Evolutionary conservation across 1,284 basidiomycete species (phyloP).

Genomic region (Kwoniella shivajii): DNA sequence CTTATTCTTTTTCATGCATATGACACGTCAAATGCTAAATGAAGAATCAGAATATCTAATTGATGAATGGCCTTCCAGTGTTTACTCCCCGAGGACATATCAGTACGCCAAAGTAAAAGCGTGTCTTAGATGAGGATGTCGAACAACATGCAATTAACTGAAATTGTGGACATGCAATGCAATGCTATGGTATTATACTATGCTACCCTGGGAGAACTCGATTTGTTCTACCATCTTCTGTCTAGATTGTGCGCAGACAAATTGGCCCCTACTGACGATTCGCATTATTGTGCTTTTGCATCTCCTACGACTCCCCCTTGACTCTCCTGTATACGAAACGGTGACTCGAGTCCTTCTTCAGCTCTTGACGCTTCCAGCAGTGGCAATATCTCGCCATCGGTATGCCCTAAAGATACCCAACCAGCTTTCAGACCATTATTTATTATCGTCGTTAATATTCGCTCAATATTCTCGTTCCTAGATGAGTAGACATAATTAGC

Average conservation of each 20-base stretch:
- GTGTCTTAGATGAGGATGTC: too few species aligned
- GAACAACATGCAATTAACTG: too few species aligned
- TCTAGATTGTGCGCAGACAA: too few species aligned
- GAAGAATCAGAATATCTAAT: too few species aligned
- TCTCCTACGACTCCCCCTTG: not conserved
- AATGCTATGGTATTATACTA: not conserved
- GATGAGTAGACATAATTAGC: not conserved
- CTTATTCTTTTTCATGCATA: too few species aligned
- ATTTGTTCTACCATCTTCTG: too few species aligned
- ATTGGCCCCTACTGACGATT: too few species aligned
- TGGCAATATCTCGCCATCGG: slow-evolving; percentile 29
- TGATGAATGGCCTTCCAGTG: too few species aligned
- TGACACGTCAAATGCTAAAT: too few species aligned
- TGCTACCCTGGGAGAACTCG: too few species aligned
- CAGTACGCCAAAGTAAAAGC: too few species aligned
- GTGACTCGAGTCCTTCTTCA: slow-evolving; percentile 5
- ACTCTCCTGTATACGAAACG: not conserved
- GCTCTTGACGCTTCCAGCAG: slow-evolving; percentile 19
- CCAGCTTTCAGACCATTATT: slow-evolving; percentile 70
- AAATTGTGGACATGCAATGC: slow-evolving; percentile 2
- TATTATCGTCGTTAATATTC: slow-evolving; percentile 69
- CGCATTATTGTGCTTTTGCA: not conserved
- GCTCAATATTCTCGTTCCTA: slow-evolving; percentile 60
- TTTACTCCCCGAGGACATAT: too few species aligned
- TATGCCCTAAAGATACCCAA: slow-evolving; percentile 56